These are phyloP conservation scores for Teratosphaeria destructans DNA, from an alignment of 2,329 filamentous ascomycete genomes.

Conservation along the genomic window DNA sequence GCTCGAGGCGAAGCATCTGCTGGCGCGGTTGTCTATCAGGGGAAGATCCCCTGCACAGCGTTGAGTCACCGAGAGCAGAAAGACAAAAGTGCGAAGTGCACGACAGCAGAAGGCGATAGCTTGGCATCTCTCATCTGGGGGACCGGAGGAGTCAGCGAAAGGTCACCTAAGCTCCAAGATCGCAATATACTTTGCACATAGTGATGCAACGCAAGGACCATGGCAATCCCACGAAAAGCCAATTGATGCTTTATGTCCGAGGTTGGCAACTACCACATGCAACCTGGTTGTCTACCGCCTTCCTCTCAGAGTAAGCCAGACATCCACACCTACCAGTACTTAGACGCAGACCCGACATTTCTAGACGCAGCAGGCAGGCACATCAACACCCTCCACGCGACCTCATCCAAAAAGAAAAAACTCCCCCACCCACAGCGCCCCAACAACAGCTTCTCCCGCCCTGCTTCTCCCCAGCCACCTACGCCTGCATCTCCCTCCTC, in stretches of 20 bases:
- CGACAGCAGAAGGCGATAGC: background rate
- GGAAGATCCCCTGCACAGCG: too few species aligned
- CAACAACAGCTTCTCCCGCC: too few species aligned
- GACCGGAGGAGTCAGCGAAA: background rate
- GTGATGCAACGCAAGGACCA: background rate
- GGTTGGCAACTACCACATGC: background rate
- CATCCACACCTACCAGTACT: background rate
- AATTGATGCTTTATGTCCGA: background rate
- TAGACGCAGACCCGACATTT: background rate
- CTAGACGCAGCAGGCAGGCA: background rate
- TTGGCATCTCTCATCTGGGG: background rate
- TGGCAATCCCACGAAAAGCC: background rate
- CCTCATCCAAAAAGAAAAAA: too few species aligned
- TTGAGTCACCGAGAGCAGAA: too few species aligned
- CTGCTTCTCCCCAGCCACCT: background rate
- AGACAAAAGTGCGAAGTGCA: background rate
- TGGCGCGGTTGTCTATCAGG: too few species aligned
- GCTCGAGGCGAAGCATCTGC: too few species aligned
- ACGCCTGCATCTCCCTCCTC: background rate
- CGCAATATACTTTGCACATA: background rate
- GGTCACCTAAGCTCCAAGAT: background rate
- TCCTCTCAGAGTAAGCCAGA: background rate
- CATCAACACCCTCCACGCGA: background rate
- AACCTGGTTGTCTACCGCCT: background rate
- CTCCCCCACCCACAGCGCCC: too few species aligned